A percentile compares a stretch with the other conserved stretches of the same genome.
Conservation (phyloP, 1,284 basidiomycete genomes). For the Sphagnurus paluster region DNA sequence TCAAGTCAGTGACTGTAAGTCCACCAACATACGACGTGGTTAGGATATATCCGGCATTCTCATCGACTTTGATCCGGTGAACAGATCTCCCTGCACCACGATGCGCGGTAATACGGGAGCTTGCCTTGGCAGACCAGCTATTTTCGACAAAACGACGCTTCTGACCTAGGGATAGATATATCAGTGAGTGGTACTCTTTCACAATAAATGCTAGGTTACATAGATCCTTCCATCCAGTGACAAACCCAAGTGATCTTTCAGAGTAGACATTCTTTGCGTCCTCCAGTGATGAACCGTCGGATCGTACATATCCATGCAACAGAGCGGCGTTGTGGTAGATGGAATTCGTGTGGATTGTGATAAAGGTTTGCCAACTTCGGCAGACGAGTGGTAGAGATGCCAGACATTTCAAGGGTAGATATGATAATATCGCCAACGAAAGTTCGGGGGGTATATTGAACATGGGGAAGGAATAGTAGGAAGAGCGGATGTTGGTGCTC, state of each 20-base stretch:
- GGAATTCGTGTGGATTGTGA: constrained; percentile 42
- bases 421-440: constrained; percentile 41
- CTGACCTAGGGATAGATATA: constrained; percentile 36
- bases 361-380: constrained; percentile 44
- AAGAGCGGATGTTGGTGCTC: no score
- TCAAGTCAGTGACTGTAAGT: constrained; percentile 53
- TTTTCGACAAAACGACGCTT: constrained; percentile 44
- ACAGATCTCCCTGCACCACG: constrained; percentile 37
- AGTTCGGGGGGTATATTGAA: constrained; percentile 39
- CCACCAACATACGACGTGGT: constrained; percentile 56
- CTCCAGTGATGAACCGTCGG: constrained; percentile 27
- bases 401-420: constrained; percentile 47
- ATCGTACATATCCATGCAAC: constrained; percentile 44
- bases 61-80: constrained; percentile 76
- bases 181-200: neutral
- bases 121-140: constrained; percentile 56
- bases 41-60: constrained; percentile 54
- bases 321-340: constrained; percentile 56
- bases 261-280: constrained; percentile 31
- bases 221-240: constrained; percentile 53
- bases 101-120: constrained; percentile 37
- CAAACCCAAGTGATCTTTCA: constrained; percentile 30
- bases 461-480: no score
- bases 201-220: constrained; percentile 42
- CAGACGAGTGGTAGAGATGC: constrained; percentile 35